Percentiles rank a stretch among this genome's conserved stretches.
Conservation (phyloP, 345 rosid species). For the Ceriops tagal region DNA sequence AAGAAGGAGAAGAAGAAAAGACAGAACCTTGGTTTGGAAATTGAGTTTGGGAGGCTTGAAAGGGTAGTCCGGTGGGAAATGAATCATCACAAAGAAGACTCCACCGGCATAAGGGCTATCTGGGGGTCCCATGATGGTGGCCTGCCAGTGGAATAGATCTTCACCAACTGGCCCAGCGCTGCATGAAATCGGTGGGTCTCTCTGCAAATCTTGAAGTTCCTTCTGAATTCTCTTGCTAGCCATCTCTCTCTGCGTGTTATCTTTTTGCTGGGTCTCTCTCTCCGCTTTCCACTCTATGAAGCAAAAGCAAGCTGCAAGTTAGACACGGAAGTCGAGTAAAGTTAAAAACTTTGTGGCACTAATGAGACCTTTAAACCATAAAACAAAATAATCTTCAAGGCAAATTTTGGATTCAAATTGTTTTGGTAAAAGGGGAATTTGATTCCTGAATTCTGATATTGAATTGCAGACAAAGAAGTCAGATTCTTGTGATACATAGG, state of each 20-base stretch:
- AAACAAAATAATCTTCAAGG: too few species aligned
- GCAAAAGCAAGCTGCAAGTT: neutral
- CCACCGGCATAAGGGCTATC: constrained; percentile 27
- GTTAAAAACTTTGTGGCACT: too few species aligned
- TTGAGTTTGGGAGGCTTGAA: constrained; percentile 28
- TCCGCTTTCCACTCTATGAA: too few species aligned
- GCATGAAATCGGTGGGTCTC: constrained; percentile 25
- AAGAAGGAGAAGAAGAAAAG: too few species aligned
- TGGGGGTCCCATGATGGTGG: constrained; percentile 22
- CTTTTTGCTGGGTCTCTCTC: neutral
- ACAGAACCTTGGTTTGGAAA: constrained; percentile 24
- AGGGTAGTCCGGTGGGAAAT: constrained; percentile 21
- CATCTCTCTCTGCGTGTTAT: constrained; percentile 2
- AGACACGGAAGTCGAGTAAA: neutral
- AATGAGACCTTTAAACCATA: too few species aligned
- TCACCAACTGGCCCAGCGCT: constrained; percentile 26
- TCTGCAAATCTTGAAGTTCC: constrained; percentile 29
- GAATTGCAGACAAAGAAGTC: too few species aligned
- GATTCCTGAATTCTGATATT: too few species aligned
- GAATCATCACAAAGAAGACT: constrained; percentile 24
- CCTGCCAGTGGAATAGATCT: constrained; percentile 29
- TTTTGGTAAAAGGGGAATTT: too few species aligned
- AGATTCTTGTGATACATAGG: too few species aligned
- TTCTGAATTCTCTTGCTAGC: constrained; percentile 28
- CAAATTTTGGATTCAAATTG: too few species aligned